phyloP scores from a whole-genome alignment of 257 asterid genomes.

The Jaltomata sinuosa region DNA sequence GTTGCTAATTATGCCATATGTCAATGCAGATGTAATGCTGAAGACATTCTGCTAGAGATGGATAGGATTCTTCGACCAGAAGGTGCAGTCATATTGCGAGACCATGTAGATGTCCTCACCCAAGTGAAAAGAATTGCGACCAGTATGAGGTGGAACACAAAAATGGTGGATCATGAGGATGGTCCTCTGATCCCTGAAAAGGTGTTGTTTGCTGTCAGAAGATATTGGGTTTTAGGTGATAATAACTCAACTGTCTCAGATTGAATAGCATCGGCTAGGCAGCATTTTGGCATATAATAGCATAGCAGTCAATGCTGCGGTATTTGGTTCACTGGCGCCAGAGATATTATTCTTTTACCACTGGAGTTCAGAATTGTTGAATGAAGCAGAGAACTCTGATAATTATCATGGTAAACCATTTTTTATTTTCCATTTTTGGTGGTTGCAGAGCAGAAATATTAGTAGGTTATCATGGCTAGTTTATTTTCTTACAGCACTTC shows the following conservation, averaged over 20 bases:
- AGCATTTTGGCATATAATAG: neutral
- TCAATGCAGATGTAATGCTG: constrained; percentile 20
- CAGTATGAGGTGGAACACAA: constrained; percentile 36
- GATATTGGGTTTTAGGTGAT: constrained; percentile 26
- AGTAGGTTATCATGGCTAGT: neutral
- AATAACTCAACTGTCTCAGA: constrained; percentile 7
- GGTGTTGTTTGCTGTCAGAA: constrained; percentile 28
- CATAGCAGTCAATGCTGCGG: neutral
- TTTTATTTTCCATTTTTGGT: neutral
- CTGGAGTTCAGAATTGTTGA: neutral
- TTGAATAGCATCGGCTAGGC: neutral
- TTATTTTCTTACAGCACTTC: neutral
- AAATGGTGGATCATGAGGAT: constrained; percentile 32
- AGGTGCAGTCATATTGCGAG: constrained; percentile 38
- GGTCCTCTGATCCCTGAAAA: constrained; percentile 30
- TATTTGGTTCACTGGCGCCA: neutral
- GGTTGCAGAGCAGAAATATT: neutral
- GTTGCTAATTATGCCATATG: neutral
- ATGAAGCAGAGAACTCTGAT: neutral
- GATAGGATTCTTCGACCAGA: constrained; percentile 37
- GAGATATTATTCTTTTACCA: neutral
- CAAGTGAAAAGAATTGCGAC: constrained; percentile 20
- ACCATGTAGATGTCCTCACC: constrained; percentile 19
- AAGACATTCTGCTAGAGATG: constrained; percentile 33
- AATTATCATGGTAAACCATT: neutral